These are phyloP conservation scores for Olyra latifolia DNA, from an alignment of 176 grass and related monocot genomes.

Conservation along the genomic window DNA sequence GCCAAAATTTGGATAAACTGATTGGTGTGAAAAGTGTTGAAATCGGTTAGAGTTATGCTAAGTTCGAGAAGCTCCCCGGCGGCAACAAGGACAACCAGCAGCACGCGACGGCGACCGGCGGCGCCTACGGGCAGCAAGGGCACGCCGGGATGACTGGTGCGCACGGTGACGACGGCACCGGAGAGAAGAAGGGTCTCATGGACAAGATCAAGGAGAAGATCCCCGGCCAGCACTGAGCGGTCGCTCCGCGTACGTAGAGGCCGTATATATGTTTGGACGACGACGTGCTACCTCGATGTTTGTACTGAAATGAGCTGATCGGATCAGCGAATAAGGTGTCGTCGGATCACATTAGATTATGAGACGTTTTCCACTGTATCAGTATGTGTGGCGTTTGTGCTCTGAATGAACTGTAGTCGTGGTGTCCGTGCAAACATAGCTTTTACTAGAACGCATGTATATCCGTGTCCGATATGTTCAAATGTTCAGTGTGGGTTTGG, in stretches of 20 bases:
- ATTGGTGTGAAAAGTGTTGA: no score
- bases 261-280: neutral
- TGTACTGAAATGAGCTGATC: neutral
- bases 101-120: neutral
- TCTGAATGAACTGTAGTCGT: neutral
- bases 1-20: no score
- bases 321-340: neutral
- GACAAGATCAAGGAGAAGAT: conserved; percentile 79
- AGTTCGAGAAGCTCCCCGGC: conserved; percentile 51
- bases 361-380: neutral
- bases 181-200: conserved; percentile 64
- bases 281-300: neutral
- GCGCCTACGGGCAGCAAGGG: conserved; percentile 11
- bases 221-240: conserved; percentile 39
- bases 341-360: neutral
- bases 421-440: no score
- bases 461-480: no score
- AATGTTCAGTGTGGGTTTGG: no score
- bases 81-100: conserved; percentile 24
- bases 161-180: neutral
- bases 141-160: conserved; percentile 3
- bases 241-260: neutral
- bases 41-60: no score
- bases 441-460: no score
- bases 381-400: neutral